Evolutionary conservation across 164 flowering plant species (phyloP), one percentile per base, ranked within the genome.

Genomic region (Santalum album): DNA sequence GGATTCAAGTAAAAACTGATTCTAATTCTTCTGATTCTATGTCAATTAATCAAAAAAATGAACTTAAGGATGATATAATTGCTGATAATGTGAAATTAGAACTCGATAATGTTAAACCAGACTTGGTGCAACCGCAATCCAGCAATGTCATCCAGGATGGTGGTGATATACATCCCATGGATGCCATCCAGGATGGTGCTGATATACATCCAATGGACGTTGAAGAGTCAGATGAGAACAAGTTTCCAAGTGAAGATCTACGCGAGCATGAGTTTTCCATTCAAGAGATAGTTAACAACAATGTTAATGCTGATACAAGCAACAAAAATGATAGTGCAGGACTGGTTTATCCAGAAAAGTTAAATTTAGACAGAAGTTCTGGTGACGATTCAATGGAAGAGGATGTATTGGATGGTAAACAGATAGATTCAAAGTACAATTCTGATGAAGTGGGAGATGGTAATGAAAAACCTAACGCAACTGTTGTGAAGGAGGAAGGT

Each of bases 361-460:
- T 84, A 60, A 80, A 74, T 73, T 74, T 90, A 63, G 97, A 85
- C 32, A 71, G 80, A 58, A 82, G 87, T 73, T 75, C 89, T 26
- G 91, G 89, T 45, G 96, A 85, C 72, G 96, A 87, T 62, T 83
- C 86, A 15, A 75, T 86, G 87, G 96, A 90, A 45, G 92, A 87
- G 60, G 95, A 85, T 79, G 70, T 72, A 36, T 21, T 71, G 58
- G 96, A 85, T 56, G 74, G 66, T 70, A 85, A 82, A 66, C 86
- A 75, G 49, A 49, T 67, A 40, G 90, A 85, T 54, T 72, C 79
- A 3, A 79, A 70, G 34, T 65, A 57, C 63, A 67, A 49, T 39
- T 63, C 71, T 58, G 72, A 68, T 53, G 86, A 67, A 61, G 62
- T 64, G 56, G 71, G 60, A 21, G 76, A 75, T 22, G 61, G n/a